Evolutionary conservation across 768 basidiomycete genomes (phyloP), one percentile per base, ranked within the genome.

Genomic region (Boletus sp.): DNA sequence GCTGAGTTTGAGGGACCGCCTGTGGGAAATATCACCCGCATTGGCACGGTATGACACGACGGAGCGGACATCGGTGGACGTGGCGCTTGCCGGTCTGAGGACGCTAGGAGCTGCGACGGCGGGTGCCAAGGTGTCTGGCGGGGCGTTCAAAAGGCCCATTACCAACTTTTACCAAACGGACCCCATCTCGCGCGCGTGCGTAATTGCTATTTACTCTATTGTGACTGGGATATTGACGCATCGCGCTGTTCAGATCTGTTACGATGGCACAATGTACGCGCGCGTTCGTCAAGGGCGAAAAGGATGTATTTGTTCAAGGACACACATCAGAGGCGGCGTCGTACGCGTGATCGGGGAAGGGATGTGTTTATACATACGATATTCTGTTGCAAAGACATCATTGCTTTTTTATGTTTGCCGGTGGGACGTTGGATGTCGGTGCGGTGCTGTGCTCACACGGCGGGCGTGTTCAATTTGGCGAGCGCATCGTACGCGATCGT

Each of bases 161-260:
- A 61, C 74, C 47, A 97, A 97, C 76, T 98, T 98, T 74, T 99
- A 98, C 74, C 87, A 93, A 73, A 98, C 96, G 10, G 96, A 98
- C 72, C 84, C 90, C 27, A 93, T 98, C 68, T 94, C 93, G 41
- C 79, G 95, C 79, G 90, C 92, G 83, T 94, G 64, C 72, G 93
- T 88, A 38, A 7, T 30, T 30, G 46, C n/a, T 48, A 35, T 46
- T 25, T 50, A 8, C 46, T 40, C 15, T 21, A 8, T 35, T 15
- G 3, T 15, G 8, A 17, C 6, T n/a, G 2, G 19, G 7, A 53
- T 30, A 15, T 30, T 56, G 11, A 42, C 56, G 47, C 19, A 34
- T 25, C 13, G 19, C 14, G 5, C 30, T 19, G 17, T 14, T 17
- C 61, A 92, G 89, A 42, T 93, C 91, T n/a, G 88, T 92, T 34